Conservation (phyloP, 2,329 filamentous ascomycete genomes). For the Penicillium sclerotiorum region DNA sequence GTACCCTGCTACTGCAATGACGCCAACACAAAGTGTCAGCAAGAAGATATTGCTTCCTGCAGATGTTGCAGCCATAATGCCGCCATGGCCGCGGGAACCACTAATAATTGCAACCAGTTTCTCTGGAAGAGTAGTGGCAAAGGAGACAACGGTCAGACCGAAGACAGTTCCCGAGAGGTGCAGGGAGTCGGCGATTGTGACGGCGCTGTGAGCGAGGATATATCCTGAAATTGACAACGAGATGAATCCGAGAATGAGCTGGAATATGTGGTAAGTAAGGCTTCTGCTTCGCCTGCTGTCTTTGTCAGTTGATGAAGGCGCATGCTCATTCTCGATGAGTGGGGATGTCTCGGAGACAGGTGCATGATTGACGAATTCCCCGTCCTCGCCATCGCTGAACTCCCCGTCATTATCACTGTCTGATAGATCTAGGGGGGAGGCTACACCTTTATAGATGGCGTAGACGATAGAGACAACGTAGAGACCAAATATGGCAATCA, state of each 20-base stretch:
- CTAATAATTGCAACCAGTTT: slow-evolving; percentile 56
- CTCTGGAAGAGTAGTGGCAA: slow-evolving; percentile 59
- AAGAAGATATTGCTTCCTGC: slow-evolving; percentile 60
- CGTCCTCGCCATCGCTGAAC: slow-evolving; percentile 10
- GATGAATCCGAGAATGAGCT: slow-evolving; percentile 50
- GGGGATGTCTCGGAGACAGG: slow-evolving; percentile 21
- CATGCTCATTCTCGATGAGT: slow-evolving; percentile 15
- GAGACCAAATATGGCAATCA: slow-evolving; percentile 47
- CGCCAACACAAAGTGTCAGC: slow-evolving; percentile 52
- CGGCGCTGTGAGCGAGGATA: slow-evolving; percentile 51
- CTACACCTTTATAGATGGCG: slow-evolving; percentile 49
- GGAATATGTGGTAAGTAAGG: slow-evolving; percentile 43
- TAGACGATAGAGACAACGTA: slow-evolving; percentile 51
- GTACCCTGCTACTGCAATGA: too few relatives aligned
- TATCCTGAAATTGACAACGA: slow-evolving; percentile 52
- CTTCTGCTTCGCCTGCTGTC: slow-evolving; percentile 4
- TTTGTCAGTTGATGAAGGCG: background rate
- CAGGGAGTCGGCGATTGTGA: slow-evolving; percentile 44
- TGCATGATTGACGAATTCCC: background rate
- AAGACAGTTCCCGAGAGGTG: slow-evolving; percentile 51
- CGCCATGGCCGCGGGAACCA: slow-evolving; percentile 49
- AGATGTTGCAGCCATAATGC: slow-evolving; percentile 57
- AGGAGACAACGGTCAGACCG: slow-evolving; percentile 51
- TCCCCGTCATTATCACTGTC: slow-evolving; percentile 46
- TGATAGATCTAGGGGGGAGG: slow-evolving; percentile 46